phyloP scores from a whole-genome alignment of 2,329 filamentous ascomycete genomes.

The Penicillium verrucosum region DNA sequence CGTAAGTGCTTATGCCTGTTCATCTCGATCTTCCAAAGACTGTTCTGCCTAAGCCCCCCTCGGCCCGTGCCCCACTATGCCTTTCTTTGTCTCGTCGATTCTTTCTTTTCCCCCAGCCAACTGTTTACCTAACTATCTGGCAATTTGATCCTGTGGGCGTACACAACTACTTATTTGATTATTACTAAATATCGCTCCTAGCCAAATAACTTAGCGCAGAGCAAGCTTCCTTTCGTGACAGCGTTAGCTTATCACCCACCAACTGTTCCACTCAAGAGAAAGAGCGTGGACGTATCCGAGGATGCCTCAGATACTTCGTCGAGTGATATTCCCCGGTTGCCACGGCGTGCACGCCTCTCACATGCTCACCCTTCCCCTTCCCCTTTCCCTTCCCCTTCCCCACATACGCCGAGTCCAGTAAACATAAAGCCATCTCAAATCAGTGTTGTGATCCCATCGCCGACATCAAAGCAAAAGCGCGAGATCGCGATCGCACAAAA shows the following conservation, averaged over 20 bases:
- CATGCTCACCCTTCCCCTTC: background rate
- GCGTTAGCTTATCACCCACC: conserved; percentile 17
- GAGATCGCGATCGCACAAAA: background rate
- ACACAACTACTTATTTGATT: background rate
- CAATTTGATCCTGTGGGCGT: background rate
- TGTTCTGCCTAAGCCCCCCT: background rate
- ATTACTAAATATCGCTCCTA: background rate
- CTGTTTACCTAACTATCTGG: background rate
- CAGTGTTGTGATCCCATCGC: conserved; percentile 5
- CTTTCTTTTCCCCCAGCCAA: background rate
- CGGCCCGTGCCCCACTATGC: background rate
- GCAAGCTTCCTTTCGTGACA: conserved; percentile 2
- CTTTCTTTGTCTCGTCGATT: background rate
- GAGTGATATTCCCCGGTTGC: background rate
- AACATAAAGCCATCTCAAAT: background rate
- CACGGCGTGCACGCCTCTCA: background rate
- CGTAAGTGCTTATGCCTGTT: background rate
- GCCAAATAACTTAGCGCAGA: background rate
- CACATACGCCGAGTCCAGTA: background rate
- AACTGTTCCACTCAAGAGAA: conserved; percentile 6
- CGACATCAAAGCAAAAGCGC: background rate
- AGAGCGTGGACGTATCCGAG: background rate
- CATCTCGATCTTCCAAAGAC: background rate
- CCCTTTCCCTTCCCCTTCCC: background rate
- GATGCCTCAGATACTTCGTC: background rate